Evolutionary conservation across 2,329 filamentous ascomycete species (phyloP).

Genomic region (Neurospora crassa): DNA sequence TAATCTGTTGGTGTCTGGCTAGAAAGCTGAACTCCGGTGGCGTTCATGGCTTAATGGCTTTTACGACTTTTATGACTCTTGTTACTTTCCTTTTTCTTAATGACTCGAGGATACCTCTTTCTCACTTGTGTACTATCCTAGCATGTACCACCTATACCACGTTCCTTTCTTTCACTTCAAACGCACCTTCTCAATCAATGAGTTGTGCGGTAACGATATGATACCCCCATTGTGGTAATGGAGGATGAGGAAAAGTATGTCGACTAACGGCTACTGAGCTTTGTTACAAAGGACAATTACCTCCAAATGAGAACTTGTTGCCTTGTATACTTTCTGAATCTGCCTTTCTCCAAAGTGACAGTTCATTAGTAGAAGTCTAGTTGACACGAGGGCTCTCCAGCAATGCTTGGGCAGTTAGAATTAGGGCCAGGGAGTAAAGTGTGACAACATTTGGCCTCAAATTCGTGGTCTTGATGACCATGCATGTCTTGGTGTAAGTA

Average conservation of each 20-base stretch:
- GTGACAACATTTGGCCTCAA: too few relatives aligned
- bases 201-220: neutral
- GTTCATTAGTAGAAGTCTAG: too few relatives aligned
- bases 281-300: neutral
- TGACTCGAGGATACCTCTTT: neutral
- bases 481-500: too few relatives aligned
- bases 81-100: neutral
- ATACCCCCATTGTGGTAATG: neutral
- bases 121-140: neutral
- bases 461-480: too few relatives aligned
- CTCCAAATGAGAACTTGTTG: neutral
- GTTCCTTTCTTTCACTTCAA: neutral
- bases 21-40: neutral
- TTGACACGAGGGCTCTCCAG: too few relatives aligned
- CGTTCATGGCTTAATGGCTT: neutral
- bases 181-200: neutral
- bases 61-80: neutral
- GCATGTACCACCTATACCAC: neutral
- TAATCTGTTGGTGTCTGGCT: constrained; percentile 19
- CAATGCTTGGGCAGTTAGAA: too few relatives aligned
- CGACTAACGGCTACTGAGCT: neutral
- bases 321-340: neutral
- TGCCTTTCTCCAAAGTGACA: neutral
- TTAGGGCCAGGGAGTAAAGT: too few relatives aligned
- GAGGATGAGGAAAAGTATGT: neutral